These are phyloP conservation scores for Saxispiralis lemnorum DNA, from an alignment of 495 filamentous ascomycete genomes.

Conservation along the genomic window DNA sequence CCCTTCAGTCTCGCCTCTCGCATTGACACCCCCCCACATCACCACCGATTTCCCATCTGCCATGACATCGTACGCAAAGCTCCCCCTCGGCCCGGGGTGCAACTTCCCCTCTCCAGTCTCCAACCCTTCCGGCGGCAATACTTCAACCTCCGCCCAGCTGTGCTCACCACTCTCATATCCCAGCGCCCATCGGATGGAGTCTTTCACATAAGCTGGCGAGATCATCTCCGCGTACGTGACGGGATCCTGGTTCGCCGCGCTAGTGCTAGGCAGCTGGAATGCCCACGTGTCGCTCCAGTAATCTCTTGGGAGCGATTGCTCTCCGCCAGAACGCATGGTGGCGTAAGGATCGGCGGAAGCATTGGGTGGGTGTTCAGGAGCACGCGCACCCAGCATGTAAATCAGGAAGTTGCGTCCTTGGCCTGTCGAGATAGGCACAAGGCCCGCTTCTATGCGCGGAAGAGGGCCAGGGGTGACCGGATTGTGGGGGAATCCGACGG, in stretches of 20 bases:
- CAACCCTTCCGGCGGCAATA: conserved; percentile 23
- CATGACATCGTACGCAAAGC: conserved; percentile 29
- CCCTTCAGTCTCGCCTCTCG: conserved; percentile 30
- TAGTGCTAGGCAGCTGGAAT: conserved; percentile 31
- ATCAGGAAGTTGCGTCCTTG: conserved; percentile 35
- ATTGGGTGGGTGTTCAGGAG: background rate
- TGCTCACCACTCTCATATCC: conserved; percentile 26
- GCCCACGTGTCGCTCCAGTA: conserved; percentile 33
- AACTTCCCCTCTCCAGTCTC: conserved; percentile 27
- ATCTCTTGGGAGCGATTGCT: background rate
- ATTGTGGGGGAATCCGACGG: conserved; percentile 29
- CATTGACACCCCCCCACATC: conserved; percentile 36
- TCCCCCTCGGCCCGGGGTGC: conserved; percentile 34
- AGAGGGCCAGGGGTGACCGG: conserved; percentile 30
- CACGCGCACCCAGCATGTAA: conserved; percentile 31
- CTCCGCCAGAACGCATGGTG: background rate
- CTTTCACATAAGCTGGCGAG: conserved; percentile 34
- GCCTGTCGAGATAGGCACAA: conserved; percentile 32
- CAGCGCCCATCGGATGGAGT: conserved; percentile 28
- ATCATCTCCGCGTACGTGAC: conserved; percentile 21
- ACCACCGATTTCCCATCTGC: conserved; percentile 28
- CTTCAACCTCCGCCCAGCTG: conserved; percentile 32
- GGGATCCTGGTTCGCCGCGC: conserved; percentile 15
- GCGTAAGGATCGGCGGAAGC: background rate
- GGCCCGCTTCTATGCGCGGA: conserved; percentile 27